Percentiles rank a stretch among this genome's conserved stretches.
These are phyloP conservation scores for Cylindrotheca fusiformis DNA, from an alignment of 108 stramenopile species.

Conservation along the genomic window DNA sequence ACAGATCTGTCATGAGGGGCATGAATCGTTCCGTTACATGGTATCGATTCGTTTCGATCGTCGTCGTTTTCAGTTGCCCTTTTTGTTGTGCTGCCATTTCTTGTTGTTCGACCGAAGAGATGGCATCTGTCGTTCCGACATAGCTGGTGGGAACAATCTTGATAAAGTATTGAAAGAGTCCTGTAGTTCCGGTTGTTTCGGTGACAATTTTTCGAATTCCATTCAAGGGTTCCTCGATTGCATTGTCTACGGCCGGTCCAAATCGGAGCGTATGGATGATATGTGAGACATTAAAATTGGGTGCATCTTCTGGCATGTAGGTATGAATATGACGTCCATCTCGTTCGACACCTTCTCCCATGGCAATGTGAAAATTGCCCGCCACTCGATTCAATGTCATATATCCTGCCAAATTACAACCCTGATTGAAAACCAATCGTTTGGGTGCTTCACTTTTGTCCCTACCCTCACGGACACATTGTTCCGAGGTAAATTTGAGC, in stretches of 20 bases:
- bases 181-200: slow-evolving; percentile 74
- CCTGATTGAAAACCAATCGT: slow-evolving; percentile 78
- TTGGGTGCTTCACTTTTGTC: slow-evolving; percentile 46
- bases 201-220: slow-evolving; percentile 71
- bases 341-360: slow-evolving; percentile 93
- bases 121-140: slow-evolving; percentile 34
- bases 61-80: slow-evolving; percentile 1
- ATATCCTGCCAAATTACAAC: slow-evolving; percentile 89
- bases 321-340: slow-evolving; percentile 91
- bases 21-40: slow-evolving; percentile 87
- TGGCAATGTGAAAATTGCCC: slow-evolving; percentile 98
- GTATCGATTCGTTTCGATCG: slow-evolving; percentile 81
- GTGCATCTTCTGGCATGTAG: slow-evolving; percentile 83
- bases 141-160: slow-evolving; percentile 92
- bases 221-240: slow-evolving; percentile 65
- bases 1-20: slow-evolving; percentile 78
- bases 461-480: slow-evolving; percentile 92
- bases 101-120: slow-evolving; percentile 3
- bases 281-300: slow-evolving; percentile 93
- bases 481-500: slow-evolving; percentile 75
- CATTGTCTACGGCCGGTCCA: slow-evolving; percentile 61
- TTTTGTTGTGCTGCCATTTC: slow-evolving; percentile 3
- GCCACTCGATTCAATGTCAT: slow-evolving; percentile 94
- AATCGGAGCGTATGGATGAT: slow-evolving; percentile 90
- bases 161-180: slow-evolving; percentile 94